A percentile compares a stretch with the other conserved stretches of the same genome.
phyloP scores from a whole-genome alignment of 257 asterid species.

The Solanum gandarillasii region DNA sequence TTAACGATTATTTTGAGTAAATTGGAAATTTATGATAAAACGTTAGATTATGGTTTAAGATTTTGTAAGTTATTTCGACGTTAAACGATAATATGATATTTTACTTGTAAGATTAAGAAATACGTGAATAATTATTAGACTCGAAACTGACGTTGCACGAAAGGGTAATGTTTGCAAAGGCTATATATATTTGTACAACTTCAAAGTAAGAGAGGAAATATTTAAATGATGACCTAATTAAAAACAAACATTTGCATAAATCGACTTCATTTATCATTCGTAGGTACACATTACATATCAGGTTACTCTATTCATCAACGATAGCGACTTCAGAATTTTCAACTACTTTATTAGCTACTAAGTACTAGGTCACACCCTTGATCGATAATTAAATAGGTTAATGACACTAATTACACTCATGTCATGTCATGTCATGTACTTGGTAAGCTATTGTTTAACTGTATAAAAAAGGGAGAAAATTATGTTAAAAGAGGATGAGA shows the following conservation, averaged over 20 bases:
- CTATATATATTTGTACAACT: no score
- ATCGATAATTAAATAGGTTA: background rate
- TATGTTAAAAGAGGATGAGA: background rate
- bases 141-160: background rate
- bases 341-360: no score
- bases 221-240: background rate
- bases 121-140: background rate
- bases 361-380: background rate
- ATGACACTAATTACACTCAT: background rate
- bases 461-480: background rate
- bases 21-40: background rate
- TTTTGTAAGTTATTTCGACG: background rate
- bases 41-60: background rate
- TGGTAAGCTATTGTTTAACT: background rate
- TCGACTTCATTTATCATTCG: background rate
- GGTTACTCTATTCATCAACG: no score
- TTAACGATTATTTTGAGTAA: background rate
- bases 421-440: background rate
- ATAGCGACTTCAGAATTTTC: no score
- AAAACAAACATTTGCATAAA: no score
- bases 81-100: background rate
- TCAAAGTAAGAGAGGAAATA: no score
- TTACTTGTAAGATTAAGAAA: background rate
- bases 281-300: no score
- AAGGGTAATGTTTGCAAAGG: background rate